phyloP scores from a whole-genome alignment of 345 rosid species.

The Capsella bursapastoris region DNA sequence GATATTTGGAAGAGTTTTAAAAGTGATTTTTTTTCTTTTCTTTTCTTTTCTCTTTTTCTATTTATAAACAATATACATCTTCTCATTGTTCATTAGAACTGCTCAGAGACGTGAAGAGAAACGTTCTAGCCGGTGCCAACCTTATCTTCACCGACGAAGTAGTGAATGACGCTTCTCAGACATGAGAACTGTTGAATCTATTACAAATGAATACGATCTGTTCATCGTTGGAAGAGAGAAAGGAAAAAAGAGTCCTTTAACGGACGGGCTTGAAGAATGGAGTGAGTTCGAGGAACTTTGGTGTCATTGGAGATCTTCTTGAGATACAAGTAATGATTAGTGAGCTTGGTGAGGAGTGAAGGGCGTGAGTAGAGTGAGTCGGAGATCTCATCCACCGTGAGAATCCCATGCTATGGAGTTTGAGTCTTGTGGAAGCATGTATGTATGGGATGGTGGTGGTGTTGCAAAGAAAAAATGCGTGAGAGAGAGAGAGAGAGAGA shows the following conservation, averaged over 20 bases:
- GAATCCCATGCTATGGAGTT: slow-evolving; percentile 43
- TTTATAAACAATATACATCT: too few species aligned
- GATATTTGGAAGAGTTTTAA: too few species aligned
- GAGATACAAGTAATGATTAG: slow-evolving; percentile 34
- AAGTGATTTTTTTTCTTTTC: too few species aligned
- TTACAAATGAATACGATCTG: slow-evolving; percentile 45
- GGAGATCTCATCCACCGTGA: slow-evolving; percentile 76
- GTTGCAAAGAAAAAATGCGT: slow-evolving; percentile 9
- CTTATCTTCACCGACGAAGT: slow-evolving; percentile 31
- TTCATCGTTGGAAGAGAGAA: slow-evolving; percentile 46
- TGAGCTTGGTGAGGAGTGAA: slow-evolving; percentile 55
- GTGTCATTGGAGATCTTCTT: slow-evolving; percentile 42
- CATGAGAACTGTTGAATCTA: slow-evolving; percentile 27
- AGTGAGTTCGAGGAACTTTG: slow-evolving; percentile 44
- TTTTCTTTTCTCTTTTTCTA: too few species aligned
- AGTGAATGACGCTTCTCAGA: slow-evolving; percentile 44
- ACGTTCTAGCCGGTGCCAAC: slow-evolving; percentile 2
- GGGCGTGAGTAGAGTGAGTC: slow-evolving; percentile 86
- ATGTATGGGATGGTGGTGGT: slow-evolving; percentile 15
- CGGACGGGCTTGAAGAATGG: slow-evolving; percentile 45
- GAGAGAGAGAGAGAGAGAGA: slow-evolving; percentile 23
- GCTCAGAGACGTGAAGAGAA: slow-evolving; percentile 39
- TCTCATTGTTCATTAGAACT: slow-evolving; percentile 1
- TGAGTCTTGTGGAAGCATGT: slow-evolving; percentile 37
- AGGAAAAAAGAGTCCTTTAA: slow-evolving; percentile 34